These are phyloP conservation scores for Plasmodium inui DNA, from an alignment of 169 alveolate genomes.

Conservation along the genomic window DNA sequence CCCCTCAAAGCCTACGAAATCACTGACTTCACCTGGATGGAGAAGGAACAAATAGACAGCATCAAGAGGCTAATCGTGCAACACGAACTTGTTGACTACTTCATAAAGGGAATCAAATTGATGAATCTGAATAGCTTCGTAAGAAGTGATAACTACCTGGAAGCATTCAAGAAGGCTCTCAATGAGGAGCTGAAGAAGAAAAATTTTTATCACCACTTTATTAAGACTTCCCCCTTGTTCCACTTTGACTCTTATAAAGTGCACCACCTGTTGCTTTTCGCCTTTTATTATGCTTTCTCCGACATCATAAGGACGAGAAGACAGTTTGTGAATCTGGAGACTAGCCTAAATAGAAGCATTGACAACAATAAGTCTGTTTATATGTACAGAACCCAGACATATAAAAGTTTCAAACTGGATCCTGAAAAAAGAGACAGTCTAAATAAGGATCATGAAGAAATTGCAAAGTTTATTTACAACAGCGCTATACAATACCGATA, in stretches of 20 bases:
- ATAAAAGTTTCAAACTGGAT: slow-evolving; percentile 2
- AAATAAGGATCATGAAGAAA: slow-evolving; percentile 28
- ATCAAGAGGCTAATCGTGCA: slow-evolving; percentile 43
- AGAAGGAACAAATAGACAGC: slow-evolving; percentile 41
- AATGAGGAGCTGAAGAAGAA: slow-evolving; percentile 37
- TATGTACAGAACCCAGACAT: slow-evolving; percentile 25
- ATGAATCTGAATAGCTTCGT: slow-evolving; percentile 36
- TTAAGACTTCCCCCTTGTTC: slow-evolving; percentile 58
- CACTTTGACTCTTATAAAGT: slow-evolving; percentile 34
- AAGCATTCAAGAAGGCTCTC: slow-evolving; percentile 45
- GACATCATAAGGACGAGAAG: slow-evolving; percentile 61
- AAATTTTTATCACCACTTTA: slow-evolving; percentile 48
- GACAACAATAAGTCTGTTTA: slow-evolving; percentile 22
- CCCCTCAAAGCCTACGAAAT: slow-evolving; percentile 11
- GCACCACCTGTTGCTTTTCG: slow-evolving; percentile 50
- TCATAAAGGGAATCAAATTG: slow-evolving; percentile 52
- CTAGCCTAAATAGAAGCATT: slow-evolving; percentile 28
- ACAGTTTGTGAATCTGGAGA: slow-evolving; percentile 41
- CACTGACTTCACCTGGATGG: slow-evolving; percentile 60
- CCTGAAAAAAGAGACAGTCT: slow-evolving; percentile 34
- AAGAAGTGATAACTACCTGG: slow-evolving; percentile 32
- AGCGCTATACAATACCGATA: slow-evolving; percentile 42
- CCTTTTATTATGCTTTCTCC: slow-evolving; percentile 66
- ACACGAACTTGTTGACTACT: slow-evolving; percentile 30
- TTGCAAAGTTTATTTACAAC: slow-evolving; percentile 55